These are phyloP conservation scores for Brassica nigra DNA, from an alignment of 345 rosid species.

Conservation along the genomic window DNA sequence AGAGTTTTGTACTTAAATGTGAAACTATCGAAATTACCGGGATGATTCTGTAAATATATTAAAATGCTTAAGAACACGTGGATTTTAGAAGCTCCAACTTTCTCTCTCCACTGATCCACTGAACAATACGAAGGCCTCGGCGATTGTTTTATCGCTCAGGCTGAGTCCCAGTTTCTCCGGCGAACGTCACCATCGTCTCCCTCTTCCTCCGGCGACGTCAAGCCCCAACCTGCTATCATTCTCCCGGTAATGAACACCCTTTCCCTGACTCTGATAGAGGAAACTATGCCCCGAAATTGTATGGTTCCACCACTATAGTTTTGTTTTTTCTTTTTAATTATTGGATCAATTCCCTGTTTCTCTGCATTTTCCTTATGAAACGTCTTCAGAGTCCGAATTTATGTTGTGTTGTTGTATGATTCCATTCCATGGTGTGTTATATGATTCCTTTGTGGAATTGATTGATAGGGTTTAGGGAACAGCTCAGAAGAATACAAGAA, in stretches of 20 bases:
- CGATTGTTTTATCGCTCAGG: slow-evolving; percentile 46
- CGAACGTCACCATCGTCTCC: slow-evolving; percentile 35
- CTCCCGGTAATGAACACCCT: slow-evolving; percentile 63
- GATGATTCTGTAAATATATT: too few relatives aligned
- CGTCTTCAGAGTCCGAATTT: too few relatives aligned
- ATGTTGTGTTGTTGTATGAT: too few relatives aligned
- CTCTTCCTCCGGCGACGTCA: slow-evolving; percentile 24
- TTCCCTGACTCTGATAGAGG: not conserved
- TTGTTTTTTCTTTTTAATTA: not conserved
- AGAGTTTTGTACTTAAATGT: slow-evolving; percentile 14
- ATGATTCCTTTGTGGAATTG: too few relatives aligned
- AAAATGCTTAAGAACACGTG: slow-evolving; percentile 1
- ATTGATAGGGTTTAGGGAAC: not conserved
- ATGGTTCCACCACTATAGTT: not conserved
- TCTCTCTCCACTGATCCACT: slow-evolving; percentile 31
- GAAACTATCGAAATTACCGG: not conserved
- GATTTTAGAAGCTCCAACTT: slow-evolving; percentile 5
- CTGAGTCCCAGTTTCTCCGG: slow-evolving; percentile 42
- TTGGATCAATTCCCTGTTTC: slow-evolving; percentile 10
- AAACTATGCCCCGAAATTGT: not conserved
- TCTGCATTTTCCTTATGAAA: too few relatives aligned
- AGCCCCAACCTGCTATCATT: slow-evolving; percentile 42
- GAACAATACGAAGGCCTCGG: slow-evolving; percentile 48
- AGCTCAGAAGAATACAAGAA: slow-evolving; percentile 74
- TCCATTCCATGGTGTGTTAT: too few relatives aligned